phyloP scores from a whole-genome alignment of 75 land plant genomes.

The Azolla pinnata region DNA sequence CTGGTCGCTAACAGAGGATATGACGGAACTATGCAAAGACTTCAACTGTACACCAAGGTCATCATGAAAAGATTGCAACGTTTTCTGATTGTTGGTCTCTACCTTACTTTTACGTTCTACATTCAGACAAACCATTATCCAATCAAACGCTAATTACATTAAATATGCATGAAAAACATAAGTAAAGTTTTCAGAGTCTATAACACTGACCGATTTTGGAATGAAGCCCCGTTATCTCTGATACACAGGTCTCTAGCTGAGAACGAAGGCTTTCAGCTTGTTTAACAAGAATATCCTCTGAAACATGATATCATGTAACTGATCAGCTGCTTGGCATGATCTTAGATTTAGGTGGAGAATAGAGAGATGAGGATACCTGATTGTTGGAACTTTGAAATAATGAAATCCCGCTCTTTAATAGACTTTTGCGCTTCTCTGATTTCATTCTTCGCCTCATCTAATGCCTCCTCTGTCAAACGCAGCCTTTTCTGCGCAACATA shows the following conservation, averaged over 20 bases:
- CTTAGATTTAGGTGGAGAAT: background rate
- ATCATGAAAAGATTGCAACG: constrained; percentile 17
- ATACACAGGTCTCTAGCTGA: constrained; percentile 21
- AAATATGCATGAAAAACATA: background rate
- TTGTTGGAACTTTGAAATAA: constrained; percentile 19
- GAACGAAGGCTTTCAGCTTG: constrained; percentile 23
- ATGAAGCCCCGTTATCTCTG: constrained; percentile 23
- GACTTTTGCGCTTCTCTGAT: constrained; percentile 18
- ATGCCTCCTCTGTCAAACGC: constrained; percentile 16
- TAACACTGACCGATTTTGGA: constrained; percentile 21
- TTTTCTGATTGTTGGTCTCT: constrained; percentile 21
- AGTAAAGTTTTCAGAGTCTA: background rate
- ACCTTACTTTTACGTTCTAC: constrained; percentile 22
- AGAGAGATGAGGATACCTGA: too few relatives aligned
- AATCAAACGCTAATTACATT: background rate
- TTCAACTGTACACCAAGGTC: constrained; percentile 20
- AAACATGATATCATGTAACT: background rate
- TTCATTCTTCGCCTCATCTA: constrained; percentile 14
- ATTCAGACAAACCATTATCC: background rate
- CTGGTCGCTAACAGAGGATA: constrained; percentile 10
- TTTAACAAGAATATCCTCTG: constrained; percentile 22
- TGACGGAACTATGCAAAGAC: constrained; percentile 13
- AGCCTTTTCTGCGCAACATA: constrained; percentile 21
- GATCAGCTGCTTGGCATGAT: constrained; percentile 1
- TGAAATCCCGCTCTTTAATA: constrained; percentile 20